Base-by-base conservation (phyloP, 2,329 filamentous ascomycete species). In the Fusarium buxicola region DNA sequence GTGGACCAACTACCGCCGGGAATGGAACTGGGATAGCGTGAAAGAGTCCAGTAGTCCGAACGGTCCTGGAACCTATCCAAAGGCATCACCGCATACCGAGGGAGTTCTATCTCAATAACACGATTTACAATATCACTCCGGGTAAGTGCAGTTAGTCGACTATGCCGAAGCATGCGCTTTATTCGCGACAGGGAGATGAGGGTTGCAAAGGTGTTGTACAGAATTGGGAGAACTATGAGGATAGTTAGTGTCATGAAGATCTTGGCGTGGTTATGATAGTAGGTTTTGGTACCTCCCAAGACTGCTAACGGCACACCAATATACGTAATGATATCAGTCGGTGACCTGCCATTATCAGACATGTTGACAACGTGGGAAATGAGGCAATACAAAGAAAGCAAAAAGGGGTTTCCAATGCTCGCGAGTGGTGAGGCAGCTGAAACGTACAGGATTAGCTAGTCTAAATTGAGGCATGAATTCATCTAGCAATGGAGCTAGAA, bases 101-200 rank as follows among this genome's bases (percentile, higher is more conserved):
- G 87, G 32, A 89, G 77, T 67, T 90, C 86, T 31, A 89, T 84
- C 70, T 90, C 87, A 32, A 90, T 87, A 48, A 89, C 81, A 34
- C 86, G 84, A 55, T 88, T 89, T 60, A 90, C 84, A 3, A 89
- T 81, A 56, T 88, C 86, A 70, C 84, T 85, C 39, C 87, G 82
- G 11, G 86, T 89, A 39, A 89, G 79, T 1, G 85, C 86, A 3
- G 82, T 82, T 8, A 88, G 75, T n/a, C 80, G 81, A 72, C 84
- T 84, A 51, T 81, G 80, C 13, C 82, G 76, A 5, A 90, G 81
- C 74, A 84, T 83, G 53, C 82, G 82, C 70, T 82, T 83, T 73
- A 90, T 87, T 43, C 83, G 83, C 34, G 85, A 85, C 3, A 88
- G 78, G 2, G 85, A 86, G 12, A 85, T 76, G 24, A 89, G 81